phyloP scores from a whole-genome alignment of 2,329 filamentous ascomycete genomes.

The Domatiomyces catenatus region DNA sequence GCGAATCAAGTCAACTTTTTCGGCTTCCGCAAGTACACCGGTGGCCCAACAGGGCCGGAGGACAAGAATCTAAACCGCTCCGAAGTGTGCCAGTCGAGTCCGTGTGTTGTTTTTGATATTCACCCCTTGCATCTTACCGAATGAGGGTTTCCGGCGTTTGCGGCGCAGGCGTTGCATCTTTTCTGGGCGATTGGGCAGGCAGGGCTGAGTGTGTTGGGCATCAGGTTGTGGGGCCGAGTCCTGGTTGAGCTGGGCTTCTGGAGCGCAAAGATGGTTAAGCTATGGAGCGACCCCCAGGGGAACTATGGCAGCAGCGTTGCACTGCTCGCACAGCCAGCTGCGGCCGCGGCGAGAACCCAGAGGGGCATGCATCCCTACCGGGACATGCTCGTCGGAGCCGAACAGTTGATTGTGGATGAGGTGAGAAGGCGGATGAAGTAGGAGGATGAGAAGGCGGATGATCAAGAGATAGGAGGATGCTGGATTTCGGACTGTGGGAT shows the following conservation, averaged over 20 bases:
- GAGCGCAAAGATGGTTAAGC: neutral
- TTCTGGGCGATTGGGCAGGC: neutral
- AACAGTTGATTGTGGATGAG: neutral
- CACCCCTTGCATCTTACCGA: neutral
- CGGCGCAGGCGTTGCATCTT: neutral
- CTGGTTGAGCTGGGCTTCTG: neutral
- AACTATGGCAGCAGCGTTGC: neutral
- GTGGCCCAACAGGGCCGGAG: slow-evolving; percentile 46
- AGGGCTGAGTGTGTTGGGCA: neutral
- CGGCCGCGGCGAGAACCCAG: neutral
- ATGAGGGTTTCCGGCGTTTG: neutral
- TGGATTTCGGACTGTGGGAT: neutral
- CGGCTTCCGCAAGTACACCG: slow-evolving; percentile 40
- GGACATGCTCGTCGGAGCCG: neutral
- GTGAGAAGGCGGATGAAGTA: neutral
- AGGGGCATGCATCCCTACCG: neutral
- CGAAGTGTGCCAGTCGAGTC: neutral
- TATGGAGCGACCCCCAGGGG: neutral
- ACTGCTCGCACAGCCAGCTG: neutral
- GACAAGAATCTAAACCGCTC: slow-evolving; percentile 31
- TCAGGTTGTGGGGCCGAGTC: neutral
- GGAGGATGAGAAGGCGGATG: neutral
- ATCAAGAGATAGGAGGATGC: neutral
- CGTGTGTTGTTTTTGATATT: neutral
- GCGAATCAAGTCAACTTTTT: slow-evolving; percentile 28